Evolutionary conservation across 352 stramenopile species (phyloP).

Genomic region (Blastocystis hominis): DNA sequence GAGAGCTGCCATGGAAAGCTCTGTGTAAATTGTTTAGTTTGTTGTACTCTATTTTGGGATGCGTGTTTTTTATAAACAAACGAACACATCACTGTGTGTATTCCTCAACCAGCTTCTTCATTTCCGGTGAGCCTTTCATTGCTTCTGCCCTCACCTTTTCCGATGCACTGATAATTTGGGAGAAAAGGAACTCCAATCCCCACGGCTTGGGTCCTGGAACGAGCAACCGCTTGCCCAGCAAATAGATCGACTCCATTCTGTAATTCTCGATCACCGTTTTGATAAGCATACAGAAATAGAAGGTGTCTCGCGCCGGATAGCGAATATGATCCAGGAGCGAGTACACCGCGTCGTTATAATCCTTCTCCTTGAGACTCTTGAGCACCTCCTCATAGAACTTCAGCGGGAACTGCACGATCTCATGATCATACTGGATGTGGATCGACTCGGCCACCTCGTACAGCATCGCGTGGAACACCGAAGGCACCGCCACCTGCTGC

Average conservation of each 20-base stretch:
- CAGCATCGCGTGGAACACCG: not conserved
- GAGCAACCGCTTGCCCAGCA: not conserved
- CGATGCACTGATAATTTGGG: not conserved
- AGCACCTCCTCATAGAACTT: not conserved
- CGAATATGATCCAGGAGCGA: conserved; percentile 39
- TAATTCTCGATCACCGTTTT: not conserved
- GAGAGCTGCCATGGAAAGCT: no score
- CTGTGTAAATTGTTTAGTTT: no score
- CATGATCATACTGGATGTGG: not conserved
- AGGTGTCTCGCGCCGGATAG: conserved; percentile 21
- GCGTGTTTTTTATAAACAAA: not conserved
- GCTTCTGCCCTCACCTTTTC: not conserved
- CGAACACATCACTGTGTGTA: not conserved
- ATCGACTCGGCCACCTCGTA: conserved; percentile 23
- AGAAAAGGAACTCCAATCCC: conserved; percentile 50
- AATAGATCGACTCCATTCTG: not conserved
- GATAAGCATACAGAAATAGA: conserved; percentile 37
- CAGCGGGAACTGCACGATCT: not conserved
- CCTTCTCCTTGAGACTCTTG: not conserved
- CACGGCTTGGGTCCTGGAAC: conserved; percentile 23
- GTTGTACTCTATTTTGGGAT: no score
- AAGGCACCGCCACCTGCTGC: not conserved
- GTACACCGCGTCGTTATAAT: not conserved
- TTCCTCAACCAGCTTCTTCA: not conserved
- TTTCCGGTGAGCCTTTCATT: not conserved